Base-by-base conservation (phyloP, 2,329 filamentous ascomycete species). In the Aspergillus puulaauensis region DNA sequence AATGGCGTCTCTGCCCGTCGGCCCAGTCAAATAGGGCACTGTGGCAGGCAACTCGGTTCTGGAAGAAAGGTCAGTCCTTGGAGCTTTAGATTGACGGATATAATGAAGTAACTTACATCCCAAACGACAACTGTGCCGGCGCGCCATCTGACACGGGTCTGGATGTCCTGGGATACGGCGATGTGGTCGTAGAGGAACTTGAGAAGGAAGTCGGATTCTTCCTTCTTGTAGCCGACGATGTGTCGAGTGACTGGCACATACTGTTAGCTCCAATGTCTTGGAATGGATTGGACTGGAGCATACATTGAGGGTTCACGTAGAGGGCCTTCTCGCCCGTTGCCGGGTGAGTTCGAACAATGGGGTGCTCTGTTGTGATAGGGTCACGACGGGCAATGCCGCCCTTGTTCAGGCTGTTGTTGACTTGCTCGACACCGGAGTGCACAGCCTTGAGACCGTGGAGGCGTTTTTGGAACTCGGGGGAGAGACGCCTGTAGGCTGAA, bases 341-440 rank as follows among this genome's bases (percentile, higher is more conserved):
- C 0, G 91, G 91, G 70, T 96, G 91, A 0, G 90, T 93, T 17
- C 91, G 81, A 1, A 96, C 85, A 58, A 96, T 78, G 0, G 91
- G 91, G 67, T 96, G 91, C 47, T 86, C 84, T 46, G 84, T 87
- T 4, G 84, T 82, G 1, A 95, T 86, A 0, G 91, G 90, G 63
- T 93, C 90, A 44, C 91, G 84, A 12, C 91, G 82, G 60, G 88
- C 86, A 66, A 93, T 84, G 44, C 89, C 86, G 6, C 87, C 89
- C 41, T 86, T 80, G 15, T 81, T 81, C n/a, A 82, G 75, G 44
- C 88, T 87, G 24, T 84, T 86, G 44, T 88, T 84, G 33, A 89
- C 89, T 77, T 96, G 92, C 75, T 96, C 91, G 56, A 86, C 79
- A 40, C 88, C 91, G 1, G 90, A 95, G 74, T 96, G 93, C 0